Conservation (phyloP, 768 basidiomycete genomes). For the Mycena pura region DNA sequence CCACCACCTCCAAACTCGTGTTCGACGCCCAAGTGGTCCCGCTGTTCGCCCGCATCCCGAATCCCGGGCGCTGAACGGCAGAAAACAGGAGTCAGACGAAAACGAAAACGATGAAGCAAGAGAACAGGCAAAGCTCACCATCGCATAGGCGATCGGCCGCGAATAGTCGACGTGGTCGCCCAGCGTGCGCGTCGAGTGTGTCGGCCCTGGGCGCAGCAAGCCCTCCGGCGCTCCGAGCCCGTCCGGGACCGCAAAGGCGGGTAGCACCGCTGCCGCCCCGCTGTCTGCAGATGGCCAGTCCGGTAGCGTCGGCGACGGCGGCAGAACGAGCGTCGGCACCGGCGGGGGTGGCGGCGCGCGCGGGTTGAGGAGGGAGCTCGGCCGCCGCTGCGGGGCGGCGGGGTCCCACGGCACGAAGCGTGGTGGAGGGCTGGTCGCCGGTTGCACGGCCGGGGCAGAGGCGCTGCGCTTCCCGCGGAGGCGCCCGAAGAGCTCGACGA, state of each 20-base stretch:
- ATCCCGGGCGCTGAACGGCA: too few relatives aligned
- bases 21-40: too few relatives aligned
- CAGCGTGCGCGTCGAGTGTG: constrained; percentile 17
- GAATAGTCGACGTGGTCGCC: constrained; percentile 25
- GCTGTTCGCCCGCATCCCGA: too few relatives aligned
- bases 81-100: too few relatives aligned
- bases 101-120: too few relatives aligned
- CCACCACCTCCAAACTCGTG: too few relatives aligned
- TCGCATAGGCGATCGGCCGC: constrained; percentile 22
- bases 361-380: constrained; percentile 19
- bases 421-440: neutral
- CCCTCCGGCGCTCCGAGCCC: neutral
- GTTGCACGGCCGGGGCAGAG: neutral
- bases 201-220: constrained; percentile 10
- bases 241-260: too few relatives aligned
- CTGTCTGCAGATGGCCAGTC: too few relatives aligned
- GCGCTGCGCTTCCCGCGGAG: neutral
- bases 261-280: too few relatives aligned
- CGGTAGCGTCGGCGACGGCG: constrained; percentile 3
- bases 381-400: neutral
- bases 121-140: neutral
- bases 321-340: neutral
- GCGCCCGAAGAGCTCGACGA: neutral
- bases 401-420: constrained; percentile 10
- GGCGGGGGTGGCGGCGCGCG: neutral